A percentile compares a stretch with the other conserved stretches of the same genome.
These are phyloP conservation scores for Podospora fimiseda DNA, from an alignment of 495 filamentous ascomycete genomes.

Conservation along the genomic window DNA sequence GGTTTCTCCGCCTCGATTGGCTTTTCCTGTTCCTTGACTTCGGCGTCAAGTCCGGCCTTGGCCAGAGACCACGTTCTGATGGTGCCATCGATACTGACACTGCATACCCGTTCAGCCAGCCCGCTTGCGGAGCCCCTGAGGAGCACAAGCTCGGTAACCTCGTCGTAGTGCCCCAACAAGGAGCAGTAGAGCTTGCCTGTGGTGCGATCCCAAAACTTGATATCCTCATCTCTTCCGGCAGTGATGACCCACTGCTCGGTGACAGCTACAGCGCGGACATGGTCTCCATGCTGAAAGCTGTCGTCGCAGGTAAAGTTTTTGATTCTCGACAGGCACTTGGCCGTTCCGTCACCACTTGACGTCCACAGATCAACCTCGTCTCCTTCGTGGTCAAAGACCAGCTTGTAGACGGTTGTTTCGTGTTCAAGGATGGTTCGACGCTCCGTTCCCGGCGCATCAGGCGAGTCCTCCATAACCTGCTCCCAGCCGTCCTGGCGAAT, in stretches of 20 bases:
- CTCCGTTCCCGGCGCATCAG: conserved; percentile 33
- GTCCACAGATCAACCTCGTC: conserved; percentile 80
- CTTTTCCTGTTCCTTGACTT: conserved; percentile 49
- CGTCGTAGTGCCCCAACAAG: conserved; percentile 84
- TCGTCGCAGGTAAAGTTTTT: conserved; percentile 64
- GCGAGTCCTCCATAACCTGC: conserved; percentile 36
- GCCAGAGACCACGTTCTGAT: conserved; percentile 73
- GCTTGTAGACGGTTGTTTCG: conserved; percentile 80
- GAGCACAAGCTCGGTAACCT: conserved; percentile 74
- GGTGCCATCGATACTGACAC: conserved; percentile 83
- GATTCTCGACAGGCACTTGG: conserved; percentile 63
- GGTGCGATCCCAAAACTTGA: conserved; percentile 76
- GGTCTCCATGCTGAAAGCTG: conserved; percentile 73
- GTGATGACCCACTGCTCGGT: conserved; percentile 79
- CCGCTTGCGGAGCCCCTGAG: conserved; percentile 37
- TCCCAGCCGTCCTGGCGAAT: conserved; percentile 41
- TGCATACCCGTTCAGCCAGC: conserved; percentile 49
- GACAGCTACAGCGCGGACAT: conserved; percentile 74
- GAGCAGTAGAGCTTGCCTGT: conserved; percentile 70
- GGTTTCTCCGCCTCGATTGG: conserved; percentile 37
- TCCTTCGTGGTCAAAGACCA: conserved; percentile 48
- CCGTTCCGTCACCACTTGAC: conserved; percentile 77
- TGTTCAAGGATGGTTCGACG: conserved; percentile 66
- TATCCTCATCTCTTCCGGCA: conserved; percentile 82
- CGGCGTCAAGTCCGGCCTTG: conserved; percentile 53